Evolutionary conservation across 371 early-diverging fungal species (phyloP).

Genomic region (Lichtheimia corymbifera): DNA sequence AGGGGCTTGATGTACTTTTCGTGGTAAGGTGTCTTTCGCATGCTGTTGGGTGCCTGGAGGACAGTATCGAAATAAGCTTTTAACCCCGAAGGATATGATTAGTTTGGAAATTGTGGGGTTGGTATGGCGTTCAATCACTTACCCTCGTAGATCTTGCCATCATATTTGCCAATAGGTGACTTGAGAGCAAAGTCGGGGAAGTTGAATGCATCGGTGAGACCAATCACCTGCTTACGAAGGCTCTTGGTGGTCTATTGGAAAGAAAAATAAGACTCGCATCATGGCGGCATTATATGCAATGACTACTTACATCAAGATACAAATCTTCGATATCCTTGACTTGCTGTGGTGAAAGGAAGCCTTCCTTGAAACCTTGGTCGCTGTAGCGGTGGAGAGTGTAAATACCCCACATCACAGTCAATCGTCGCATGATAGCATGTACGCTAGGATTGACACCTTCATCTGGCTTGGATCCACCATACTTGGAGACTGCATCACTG

Average conservation of each 20-base stretch:
- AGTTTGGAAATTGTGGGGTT: too few relatives aligned
- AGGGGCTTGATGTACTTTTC: slow-evolving; percentile 29
- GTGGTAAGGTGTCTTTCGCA: slow-evolving; percentile 27
- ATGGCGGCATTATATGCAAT: slow-evolving; percentile 5
- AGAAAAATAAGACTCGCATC: not conserved
- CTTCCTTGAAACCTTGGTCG: slow-evolving; percentile 56
- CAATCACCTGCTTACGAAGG: slow-evolving; percentile 60
- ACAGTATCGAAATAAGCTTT: slow-evolving; percentile 32
- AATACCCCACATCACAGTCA: slow-evolving; percentile 41
- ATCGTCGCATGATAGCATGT: slow-evolving; percentile 28
- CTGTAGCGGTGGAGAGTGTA: slow-evolving; percentile 43
- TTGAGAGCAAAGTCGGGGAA: slow-evolving; percentile 68
- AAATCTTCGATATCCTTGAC: slow-evolving; percentile 45
- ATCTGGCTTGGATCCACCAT: slow-evolving; percentile 22
- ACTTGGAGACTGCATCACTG: slow-evolving; percentile 28
- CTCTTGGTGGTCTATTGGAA: slow-evolving; percentile 39
- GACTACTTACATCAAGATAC: slow-evolving; percentile 32
- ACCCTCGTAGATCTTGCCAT: slow-evolving; percentile 65
- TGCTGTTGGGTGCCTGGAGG: slow-evolving; percentile 25
- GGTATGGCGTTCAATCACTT: not conserved
- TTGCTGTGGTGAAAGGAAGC: slow-evolving; percentile 47
- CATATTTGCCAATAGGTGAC: slow-evolving; percentile 66
- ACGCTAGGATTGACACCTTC: slow-evolving; percentile 19
- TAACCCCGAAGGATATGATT: not conserved
- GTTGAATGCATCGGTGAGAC: slow-evolving; percentile 62